Base-by-base conservation (phyloP, 176 grass and related monocot species). In the Hordeum marinum region DNA sequence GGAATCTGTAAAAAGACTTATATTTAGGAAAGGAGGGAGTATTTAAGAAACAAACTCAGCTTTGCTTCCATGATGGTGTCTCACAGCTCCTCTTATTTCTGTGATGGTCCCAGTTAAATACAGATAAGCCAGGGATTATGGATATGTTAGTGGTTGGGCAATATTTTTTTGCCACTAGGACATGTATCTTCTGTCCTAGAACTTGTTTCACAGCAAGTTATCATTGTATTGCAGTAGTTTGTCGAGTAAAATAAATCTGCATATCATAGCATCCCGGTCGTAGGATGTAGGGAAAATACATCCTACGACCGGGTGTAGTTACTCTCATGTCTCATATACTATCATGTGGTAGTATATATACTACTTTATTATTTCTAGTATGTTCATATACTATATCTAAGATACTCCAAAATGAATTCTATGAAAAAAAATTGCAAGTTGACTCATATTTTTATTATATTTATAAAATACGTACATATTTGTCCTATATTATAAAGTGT, bases 1-100 rank as follows among this genome's bases (percentile, higher is more conserved):
- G 31, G 3, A 32, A 32, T 32, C 31, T 32, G 1, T 32, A 2
- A 32, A 32, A 32, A 32, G 31, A 32, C 31, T 32, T 3, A 32
- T 32, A 32, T 3, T 32, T 32, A n/a, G n/a, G n/a, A n/a, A n/a
- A n/a, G n/a, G n/a, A n/a, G n/a, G n/a, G n/a, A n/a, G n/a, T 34
- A 34, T 50, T 68, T 10, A 21, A 23, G 27, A 45, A 50, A 14
- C 42, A 27, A 46, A 52, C 18, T 17, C 62, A 80, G 27, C 57
- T 83, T 83, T 27, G 60, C 76, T 90, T 87, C 7, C 68, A 75
- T 87, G 23, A 69, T 84, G 48, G 8, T 52, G 46, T 52, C 18
- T 67, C 9, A 27, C 75, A 52, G 57, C 15, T 60, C 48, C 14
- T 80, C 29, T 60, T 61, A 39, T 40, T 86, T 83, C 55, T 57